These are phyloP conservation scores for Lupinus albus DNA, from an alignment of 306 rosid species.

Conservation along the genomic window DNA sequence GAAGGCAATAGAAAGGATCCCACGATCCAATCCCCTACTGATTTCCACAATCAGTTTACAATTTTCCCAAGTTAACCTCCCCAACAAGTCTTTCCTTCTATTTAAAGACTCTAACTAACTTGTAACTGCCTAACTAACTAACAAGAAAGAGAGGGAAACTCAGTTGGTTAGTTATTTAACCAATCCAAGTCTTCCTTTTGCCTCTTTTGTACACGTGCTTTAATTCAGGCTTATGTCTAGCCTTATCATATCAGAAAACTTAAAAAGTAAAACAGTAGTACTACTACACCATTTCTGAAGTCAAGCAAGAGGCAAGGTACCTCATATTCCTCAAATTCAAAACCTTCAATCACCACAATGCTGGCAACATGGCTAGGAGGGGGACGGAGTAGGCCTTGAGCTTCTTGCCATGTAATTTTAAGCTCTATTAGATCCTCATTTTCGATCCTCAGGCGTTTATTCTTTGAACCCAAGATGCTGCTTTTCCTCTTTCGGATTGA, in stretches of 20 bases:
- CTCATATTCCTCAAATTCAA: constrained; percentile 99
- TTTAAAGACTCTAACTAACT: too few species aligned
- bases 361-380: constrained; percentile 74
- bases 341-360: constrained; percentile 88
- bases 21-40: too few species aligned
- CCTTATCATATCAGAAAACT: neutral
- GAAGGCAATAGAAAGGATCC: too few species aligned
- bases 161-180: too few species aligned
- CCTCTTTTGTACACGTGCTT: too few species aligned
- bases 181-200: too few species aligned
- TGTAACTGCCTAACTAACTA: too few species aligned
- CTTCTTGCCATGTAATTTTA: constrained; percentile 96
- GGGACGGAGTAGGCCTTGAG: constrained; percentile 96
- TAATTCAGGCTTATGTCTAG: too few species aligned
- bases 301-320: constrained; percentile 48
- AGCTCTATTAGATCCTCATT: constrained; percentile 89
- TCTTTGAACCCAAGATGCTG: constrained; percentile 74
- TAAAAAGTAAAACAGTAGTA: constrained; percentile 5
- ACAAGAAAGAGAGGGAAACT: too few species aligned
- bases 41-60: too few species aligned
- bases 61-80: too few species aligned
- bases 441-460: constrained; percentile 78
- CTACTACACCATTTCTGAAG: constrained; percentile 24
- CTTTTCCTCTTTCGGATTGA: constrained; percentile 80
- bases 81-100: too few species aligned